phyloP scores from a whole-genome alignment of 768 basidiomycete species.

The Kwoniella botswanensis region DNA sequence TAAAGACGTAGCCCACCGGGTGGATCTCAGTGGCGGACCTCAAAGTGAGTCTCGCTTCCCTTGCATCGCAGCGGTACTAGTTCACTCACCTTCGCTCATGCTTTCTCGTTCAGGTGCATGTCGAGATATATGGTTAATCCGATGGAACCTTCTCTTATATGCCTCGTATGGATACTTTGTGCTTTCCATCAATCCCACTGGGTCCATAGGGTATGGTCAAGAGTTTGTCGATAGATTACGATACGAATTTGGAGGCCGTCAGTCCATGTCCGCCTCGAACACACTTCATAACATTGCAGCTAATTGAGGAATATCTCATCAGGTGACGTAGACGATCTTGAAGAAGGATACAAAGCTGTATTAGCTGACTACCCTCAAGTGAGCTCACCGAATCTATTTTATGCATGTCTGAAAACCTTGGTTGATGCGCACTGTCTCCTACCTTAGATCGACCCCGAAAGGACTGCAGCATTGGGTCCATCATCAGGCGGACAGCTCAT shows the following conservation, averaged over 20 bases:
- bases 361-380: slow-evolving; percentile 53
- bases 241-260: slow-evolving; percentile 58
- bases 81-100: no score
- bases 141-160: slow-evolving; percentile 81
- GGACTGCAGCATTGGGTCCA: slow-evolving; percentile 68
- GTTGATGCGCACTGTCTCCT: background rate
- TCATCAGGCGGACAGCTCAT: slow-evolving; percentile 71
- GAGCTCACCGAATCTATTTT: background rate
- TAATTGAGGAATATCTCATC: background rate
- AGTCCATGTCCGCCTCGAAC: no score
- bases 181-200: slow-evolving; percentile 89
- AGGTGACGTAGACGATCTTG: slow-evolving; percentile 54
- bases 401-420: no score
- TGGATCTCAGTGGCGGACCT: slow-evolving; percentile 39
- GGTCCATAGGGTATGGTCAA: slow-evolving; percentile 91
- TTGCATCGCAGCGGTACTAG: no score
- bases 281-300: background rate
- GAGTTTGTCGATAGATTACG: slow-evolving; percentile 57
- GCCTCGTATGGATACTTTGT: slow-evolving; percentile 72
- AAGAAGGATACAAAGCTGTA: slow-evolving; percentile 57
- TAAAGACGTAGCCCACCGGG: background rate
- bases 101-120: slow-evolving; percentile 65
- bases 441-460: slow-evolving; percentile 54
- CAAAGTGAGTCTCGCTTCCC: slow-evolving; percentile 11
- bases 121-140: slow-evolving; percentile 86